phyloP scores from a whole-genome alignment of 768 basidiomycete species.

The Mycena chlorophos region DNA sequence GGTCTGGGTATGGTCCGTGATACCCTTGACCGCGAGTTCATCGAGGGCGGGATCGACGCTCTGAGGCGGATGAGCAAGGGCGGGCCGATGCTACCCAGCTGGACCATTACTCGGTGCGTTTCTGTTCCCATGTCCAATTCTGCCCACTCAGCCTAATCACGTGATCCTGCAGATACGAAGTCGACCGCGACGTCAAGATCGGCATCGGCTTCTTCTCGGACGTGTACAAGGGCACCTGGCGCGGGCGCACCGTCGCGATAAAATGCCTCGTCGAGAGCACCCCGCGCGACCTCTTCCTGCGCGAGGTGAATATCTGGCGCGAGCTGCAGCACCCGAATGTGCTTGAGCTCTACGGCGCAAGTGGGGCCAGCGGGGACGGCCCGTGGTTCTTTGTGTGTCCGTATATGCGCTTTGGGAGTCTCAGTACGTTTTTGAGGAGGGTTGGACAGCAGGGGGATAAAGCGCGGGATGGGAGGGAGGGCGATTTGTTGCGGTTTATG shows the following conservation, averaged over 20 bases:
- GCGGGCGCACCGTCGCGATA: conserved; percentile 62
- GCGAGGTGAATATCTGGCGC: conserved; percentile 74
- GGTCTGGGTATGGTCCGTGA: conserved; percentile 26
- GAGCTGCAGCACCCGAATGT: conserved; percentile 68
- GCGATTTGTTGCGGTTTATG: conserved; percentile 59
- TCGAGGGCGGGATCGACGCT: conserved; percentile 72
- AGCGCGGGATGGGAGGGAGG: conserved; percentile 30
- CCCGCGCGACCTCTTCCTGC: conserved; percentile 63
- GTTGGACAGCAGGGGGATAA: conserved; percentile 29
- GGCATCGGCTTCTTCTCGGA: conserved; percentile 78
- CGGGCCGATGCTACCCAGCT: conserved; percentile 54
- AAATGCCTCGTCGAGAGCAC: conserved; percentile 67
- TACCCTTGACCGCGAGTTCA: conserved; percentile 67
- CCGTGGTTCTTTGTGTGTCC: conserved; percentile 83
- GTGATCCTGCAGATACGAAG: conserved; percentile 56
- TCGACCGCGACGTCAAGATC: conserved; percentile 67
- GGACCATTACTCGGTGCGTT: conserved; percentile 70
- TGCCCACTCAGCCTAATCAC: background rate
- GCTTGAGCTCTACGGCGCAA: conserved; percentile 77
- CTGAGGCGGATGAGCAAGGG: conserved; percentile 59
- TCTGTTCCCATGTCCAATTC: conserved; percentile 1
- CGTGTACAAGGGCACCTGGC: conserved; percentile 76
- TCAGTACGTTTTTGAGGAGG: conserved; percentile 35
- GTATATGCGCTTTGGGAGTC: conserved; percentile 64
- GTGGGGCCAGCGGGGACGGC: conserved; percentile 63